Evolutionary conservation across 441 rosid genomes (phyloP).

Genomic region (Erysimum cheiri): DNA sequence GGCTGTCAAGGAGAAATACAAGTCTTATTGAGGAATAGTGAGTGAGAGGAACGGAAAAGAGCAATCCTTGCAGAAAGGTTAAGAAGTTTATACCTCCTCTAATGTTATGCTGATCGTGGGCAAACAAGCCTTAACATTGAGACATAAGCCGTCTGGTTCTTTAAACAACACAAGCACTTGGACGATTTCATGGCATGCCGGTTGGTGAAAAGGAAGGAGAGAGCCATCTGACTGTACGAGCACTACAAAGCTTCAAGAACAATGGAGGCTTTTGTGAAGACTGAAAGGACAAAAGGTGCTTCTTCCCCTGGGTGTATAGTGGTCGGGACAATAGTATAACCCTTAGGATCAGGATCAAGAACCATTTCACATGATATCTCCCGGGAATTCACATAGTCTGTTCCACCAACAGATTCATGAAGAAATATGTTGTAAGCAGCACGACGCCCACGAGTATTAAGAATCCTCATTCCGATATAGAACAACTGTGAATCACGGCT

Average conservation of each 20-base stretch:
- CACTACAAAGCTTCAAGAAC: constrained; percentile 82
- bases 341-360: constrained; percentile 99
- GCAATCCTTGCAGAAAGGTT: constrained; percentile 17
- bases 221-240: constrained; percentile 40
- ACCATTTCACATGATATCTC: constrained; percentile 99
- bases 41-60: not conserved
- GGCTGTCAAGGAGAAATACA: constrained; percentile 9
- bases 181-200: constrained; percentile 41
- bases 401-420: constrained; percentile 99
- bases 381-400: constrained; percentile 98
- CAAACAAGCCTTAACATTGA: constrained; percentile 20
- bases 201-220: constrained; percentile 44
- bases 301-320: constrained; percentile 99
- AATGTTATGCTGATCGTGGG: constrained; percentile 16
- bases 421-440: constrained; percentile 97
- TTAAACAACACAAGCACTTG: constrained; percentile 51
- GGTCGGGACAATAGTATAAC: constrained; percentile 98
- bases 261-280: constrained; percentile 93
- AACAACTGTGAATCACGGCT: constrained; percentile 98
- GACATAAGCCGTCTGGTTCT: constrained; percentile 32
- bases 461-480: constrained; percentile 99
- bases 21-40: constrained; percentile 5
- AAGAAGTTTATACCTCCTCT: constrained; percentile 26
- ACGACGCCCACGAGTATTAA: constrained; percentile 96
- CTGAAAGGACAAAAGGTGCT: constrained; percentile 99